These are phyloP conservation scores for Magnaporthales sp. DNA, from an alignment of 2,329 filamentous ascomycete genomes.

Conservation along the genomic window DNA sequence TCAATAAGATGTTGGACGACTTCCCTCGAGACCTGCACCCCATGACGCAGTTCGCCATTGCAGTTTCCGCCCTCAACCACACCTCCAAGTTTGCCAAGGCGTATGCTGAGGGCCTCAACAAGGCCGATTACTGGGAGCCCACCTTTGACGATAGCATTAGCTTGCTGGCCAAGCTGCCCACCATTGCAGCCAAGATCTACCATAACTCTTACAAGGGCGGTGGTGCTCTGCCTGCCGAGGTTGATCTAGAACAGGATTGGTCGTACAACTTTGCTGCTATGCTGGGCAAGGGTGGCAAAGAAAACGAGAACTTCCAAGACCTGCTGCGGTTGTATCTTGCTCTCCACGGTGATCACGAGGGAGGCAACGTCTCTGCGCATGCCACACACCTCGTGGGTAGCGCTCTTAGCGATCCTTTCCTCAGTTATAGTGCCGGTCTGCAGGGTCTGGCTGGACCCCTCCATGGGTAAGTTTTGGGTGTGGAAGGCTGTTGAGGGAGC, in stretches of 20 bases:
- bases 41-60: constrained; percentile 96
- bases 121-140: constrained; percentile 98
- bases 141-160: constrained; percentile 94
- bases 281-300: constrained; percentile 79
- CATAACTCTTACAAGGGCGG: constrained; percentile 76
- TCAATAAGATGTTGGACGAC: constrained; percentile 78
- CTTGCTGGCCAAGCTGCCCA: constrained; percentile 90
- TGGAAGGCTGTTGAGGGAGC: not conserved
- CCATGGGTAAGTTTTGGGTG: constrained; percentile 49
- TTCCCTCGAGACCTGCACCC: constrained; percentile 90
- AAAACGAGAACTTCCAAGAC: constrained; percentile 93
- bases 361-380: constrained; percentile 94
- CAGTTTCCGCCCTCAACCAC: constrained; percentile 92
- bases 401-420: constrained; percentile 87
- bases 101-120: constrained; percentile 84
- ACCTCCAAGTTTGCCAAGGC: constrained; percentile 89
- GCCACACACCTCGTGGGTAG: constrained; percentile 91
- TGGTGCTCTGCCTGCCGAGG: constrained; percentile 62
- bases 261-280: constrained; percentile 97
- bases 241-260: constrained; percentile 88
- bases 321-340: constrained; percentile 89
- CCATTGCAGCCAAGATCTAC: constrained; percentile 96
- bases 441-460: constrained; percentile 92
- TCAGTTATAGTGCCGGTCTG: constrained; percentile 91
- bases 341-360: constrained; percentile 96